A percentile compares a stretch with the other conserved stretches of the same genome.
These are phyloP conservation scores for Angophora floribunda DNA, from an alignment of 345 rosid species.

Conservation along the genomic window DNA sequence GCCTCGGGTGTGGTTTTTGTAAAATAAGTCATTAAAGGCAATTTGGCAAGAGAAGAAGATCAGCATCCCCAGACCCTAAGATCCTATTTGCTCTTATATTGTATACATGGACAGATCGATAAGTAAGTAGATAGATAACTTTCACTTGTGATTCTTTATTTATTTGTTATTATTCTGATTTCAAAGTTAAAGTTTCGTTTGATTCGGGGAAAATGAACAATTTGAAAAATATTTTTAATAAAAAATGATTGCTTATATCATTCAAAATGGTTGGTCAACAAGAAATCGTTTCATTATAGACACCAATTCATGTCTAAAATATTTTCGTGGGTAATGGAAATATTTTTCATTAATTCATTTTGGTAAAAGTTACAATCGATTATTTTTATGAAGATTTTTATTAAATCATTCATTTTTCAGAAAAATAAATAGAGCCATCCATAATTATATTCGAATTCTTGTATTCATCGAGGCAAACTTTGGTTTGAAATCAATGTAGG, in stretches of 20 bases:
- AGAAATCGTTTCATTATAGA: background rate
- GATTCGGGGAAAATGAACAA: background rate
- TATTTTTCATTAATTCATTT: background rate
- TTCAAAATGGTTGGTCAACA: background rate
- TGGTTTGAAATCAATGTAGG: background rate
- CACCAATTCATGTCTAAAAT: background rate
- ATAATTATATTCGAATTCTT: background rate
- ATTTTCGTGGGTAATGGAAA: background rate
- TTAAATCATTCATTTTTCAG: background rate
- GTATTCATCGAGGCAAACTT: background rate
- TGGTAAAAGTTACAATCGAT: too few relatives aligned
- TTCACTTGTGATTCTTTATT: background rate
- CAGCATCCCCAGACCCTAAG: background rate
- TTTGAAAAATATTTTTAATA: background rate
- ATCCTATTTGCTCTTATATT: background rate
- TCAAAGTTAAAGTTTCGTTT: background rate
- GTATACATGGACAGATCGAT: background rate
- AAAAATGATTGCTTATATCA: background rate
- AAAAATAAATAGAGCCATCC: background rate
- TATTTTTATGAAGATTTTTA: background rate
- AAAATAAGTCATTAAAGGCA: background rate
- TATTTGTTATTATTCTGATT: background rate
- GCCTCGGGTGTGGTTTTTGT: background rate
- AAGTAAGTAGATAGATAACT: background rate
- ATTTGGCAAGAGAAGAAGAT: background rate